Evolutionary conservation across 179 eudicot genomes (phyloP).

Genomic region (Camellia oleifera): DNA sequence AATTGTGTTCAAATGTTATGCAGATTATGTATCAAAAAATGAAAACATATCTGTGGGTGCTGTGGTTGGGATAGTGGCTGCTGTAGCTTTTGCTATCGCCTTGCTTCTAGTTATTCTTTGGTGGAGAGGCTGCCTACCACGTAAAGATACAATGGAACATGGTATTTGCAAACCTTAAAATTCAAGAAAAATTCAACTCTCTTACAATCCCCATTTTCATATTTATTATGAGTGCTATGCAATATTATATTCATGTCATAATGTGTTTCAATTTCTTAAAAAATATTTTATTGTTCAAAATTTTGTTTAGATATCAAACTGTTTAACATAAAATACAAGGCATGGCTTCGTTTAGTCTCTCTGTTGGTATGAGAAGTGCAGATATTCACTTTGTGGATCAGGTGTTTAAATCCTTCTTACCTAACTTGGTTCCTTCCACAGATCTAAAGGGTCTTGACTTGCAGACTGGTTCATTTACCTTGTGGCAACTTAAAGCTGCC

Average conservation of each 20-base stretch:
- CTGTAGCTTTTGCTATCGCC: too few species aligned
- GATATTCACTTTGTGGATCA: background rate
- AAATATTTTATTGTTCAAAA: background rate
- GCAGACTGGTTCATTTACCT: slow-evolving; percentile 34
- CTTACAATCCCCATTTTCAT: too few species aligned
- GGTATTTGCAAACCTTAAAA: too few species aligned
- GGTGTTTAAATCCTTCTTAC: background rate
- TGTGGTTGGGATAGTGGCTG: too few species aligned
- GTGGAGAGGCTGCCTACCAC: too few species aligned
- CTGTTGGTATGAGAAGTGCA: background rate
- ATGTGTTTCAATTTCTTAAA: background rate
- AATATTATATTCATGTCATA: background rate
- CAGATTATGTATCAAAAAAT: too few species aligned
- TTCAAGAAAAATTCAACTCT: too few species aligned
- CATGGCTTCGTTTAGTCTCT: background rate
- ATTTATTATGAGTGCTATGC: background rate
- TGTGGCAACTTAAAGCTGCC: slow-evolving; percentile 38
- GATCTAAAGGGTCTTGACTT: slow-evolving; percentile 38
- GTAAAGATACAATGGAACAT: too few species aligned
- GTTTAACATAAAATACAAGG: background rate
- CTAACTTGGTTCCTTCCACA: slow-evolving; percentile 10
- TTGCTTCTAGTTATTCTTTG: too few species aligned
- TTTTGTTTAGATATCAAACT: background rate
- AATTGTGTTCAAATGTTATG: too few species aligned
- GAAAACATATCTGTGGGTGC: too few species aligned